These are phyloP conservation scores for Russula olivacea DNA, from an alignment of 768 basidiomycete genomes.

Conservation along the genomic window DNA sequence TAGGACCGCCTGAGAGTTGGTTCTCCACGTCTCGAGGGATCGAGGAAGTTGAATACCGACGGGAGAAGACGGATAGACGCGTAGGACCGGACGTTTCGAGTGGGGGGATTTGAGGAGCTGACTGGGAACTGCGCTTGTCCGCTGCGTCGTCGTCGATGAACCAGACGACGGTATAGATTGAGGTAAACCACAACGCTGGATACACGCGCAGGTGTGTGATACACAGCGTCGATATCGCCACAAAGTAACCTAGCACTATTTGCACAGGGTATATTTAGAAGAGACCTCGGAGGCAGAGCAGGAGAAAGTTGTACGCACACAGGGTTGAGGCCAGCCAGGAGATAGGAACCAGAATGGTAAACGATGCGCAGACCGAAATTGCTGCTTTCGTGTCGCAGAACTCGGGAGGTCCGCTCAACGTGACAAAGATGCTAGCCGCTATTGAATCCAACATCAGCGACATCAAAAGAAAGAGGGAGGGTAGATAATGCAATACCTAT, in stretches of 20 bases:
- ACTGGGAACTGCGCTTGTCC: not conserved
- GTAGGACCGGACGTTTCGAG: constrained; percentile 15
- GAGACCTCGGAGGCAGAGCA: not conserved
- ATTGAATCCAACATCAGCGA: constrained; percentile 1
- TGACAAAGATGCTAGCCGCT: constrained; percentile 48
- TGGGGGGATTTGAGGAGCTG: constrained; percentile 20
- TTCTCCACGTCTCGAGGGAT: constrained; percentile 16
- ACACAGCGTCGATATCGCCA: constrained; percentile 44
- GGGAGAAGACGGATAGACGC: constrained; percentile 23
- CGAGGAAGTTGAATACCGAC: constrained; percentile 21
- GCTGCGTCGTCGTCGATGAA: constrained; percentile 33
- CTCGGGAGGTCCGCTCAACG: constrained; percentile 39
- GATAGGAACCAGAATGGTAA: constrained; percentile 29
- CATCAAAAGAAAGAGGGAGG: constrained; percentile 2
- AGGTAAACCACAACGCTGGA: constrained; percentile 47
- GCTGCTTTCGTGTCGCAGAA: constrained; percentile 32
- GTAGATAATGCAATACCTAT: constrained; percentile 33
- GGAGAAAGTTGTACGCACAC: constrained; percentile 27
- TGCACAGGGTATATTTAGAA: not conserved
- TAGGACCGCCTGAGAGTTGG: not conserved
- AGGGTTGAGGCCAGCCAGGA: constrained; percentile 32
- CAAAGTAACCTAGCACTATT: constrained; percentile 50
- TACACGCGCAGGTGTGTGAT: constrained; percentile 40
- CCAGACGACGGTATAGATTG: constrained; percentile 54
- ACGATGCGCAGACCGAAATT: constrained; percentile 29